Evolutionary conservation across 768 basidiomycete genomes (phyloP).

Genomic region (Macrocybe gigantea): DNA sequence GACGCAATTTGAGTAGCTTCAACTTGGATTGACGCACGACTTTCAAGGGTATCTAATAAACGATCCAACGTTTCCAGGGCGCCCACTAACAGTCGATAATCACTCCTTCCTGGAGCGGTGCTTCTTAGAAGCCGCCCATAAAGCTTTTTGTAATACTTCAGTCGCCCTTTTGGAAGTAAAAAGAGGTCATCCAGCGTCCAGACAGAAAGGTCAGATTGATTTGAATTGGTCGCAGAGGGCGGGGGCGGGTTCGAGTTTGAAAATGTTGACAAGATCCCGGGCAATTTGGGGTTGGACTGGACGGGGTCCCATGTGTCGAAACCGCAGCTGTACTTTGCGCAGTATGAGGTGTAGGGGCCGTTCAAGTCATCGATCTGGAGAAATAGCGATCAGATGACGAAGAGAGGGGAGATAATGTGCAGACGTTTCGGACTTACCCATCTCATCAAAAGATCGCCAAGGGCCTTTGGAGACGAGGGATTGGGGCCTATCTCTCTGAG

Average conservation of each 20-base stretch:
- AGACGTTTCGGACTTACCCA: constrained; percentile 65
- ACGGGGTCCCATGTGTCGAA: constrained; percentile 87
- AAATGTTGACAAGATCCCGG: constrained; percentile 61
- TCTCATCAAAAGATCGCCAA: constrained; percentile 94
- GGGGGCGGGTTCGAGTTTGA: constrained; percentile 61
- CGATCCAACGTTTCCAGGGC: constrained; percentile 78
- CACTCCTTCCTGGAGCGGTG: constrained; percentile 80
- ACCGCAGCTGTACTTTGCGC: constrained; percentile 60
- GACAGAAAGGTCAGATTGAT: constrained; percentile 27
- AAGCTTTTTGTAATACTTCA: constrained; percentile 90
- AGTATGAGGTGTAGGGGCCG: constrained; percentile 79
- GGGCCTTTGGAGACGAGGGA: constrained; percentile 87
- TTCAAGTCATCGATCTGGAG: constrained; percentile 87
- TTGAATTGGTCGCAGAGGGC: constrained; percentile 27
- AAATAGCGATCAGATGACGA: constrained; percentile 9
- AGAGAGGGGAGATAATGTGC: constrained; percentile 1
- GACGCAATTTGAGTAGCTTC: constrained; percentile 21
- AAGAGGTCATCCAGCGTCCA: constrained; percentile 92
- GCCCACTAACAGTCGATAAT: constrained; percentile 73
- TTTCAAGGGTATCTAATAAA: constrained; percentile 64
- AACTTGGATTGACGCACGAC: constrained; percentile 49
- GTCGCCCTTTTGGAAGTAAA: constrained; percentile 73
- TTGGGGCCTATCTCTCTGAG: constrained; percentile 90
- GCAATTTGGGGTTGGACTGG: constrained; percentile 66
- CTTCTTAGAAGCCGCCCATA: constrained; percentile 83